A percentile compares a stretch with the other conserved stretches of the same genome.
Conservation (phyloP, 495 filamentous ascomycete species). For the Penicillium steckii region DNA sequence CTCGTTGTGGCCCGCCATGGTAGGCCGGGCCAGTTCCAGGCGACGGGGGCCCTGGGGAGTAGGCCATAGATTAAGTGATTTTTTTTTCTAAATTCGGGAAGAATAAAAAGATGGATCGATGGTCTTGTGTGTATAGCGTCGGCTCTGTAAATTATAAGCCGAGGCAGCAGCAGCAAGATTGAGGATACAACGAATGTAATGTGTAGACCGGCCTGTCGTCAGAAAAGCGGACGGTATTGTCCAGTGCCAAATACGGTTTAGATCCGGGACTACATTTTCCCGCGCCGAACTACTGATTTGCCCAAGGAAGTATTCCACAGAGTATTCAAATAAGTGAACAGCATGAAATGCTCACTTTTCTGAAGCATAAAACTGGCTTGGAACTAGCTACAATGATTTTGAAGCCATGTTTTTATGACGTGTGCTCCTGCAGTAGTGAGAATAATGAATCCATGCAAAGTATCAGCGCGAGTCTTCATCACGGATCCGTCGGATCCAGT, state of each 20-base stretch:
- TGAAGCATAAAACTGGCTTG: too few relatives aligned
- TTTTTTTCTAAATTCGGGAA: conserved; percentile 4
- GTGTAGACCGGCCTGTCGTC: conserved; percentile 1
- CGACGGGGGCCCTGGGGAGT: conserved; percentile 36
- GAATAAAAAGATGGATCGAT: conserved; percentile 5
- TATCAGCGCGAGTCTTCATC: not conserved
- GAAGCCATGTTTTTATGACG: not conserved
- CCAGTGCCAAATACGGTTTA: conserved; percentile 20
- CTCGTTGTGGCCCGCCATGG: conserved; percentile 26
- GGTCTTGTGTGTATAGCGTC: not conserved
- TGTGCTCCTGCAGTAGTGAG: not conserved
- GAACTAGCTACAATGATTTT: too few relatives aligned
- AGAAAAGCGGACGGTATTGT: conserved; percentile 29
- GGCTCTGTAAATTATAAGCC: conserved; percentile 3
- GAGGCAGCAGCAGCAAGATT: not conserved
- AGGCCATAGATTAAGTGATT: conserved; percentile 28
- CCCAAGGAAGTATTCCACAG: too few relatives aligned
- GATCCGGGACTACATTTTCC: conserved; percentile 26
- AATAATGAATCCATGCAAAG: not conserved
- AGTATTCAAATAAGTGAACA: too few relatives aligned
- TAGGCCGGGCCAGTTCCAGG: conserved; percentile 27
- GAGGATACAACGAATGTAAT: not conserved
- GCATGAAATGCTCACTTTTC: too few relatives aligned
- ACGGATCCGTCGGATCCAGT: not conserved
- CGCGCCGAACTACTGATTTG: conserved; percentile 16